Base-by-base conservation (phyloP, 2,329 filamentous ascomycete genomes). In the Trichophaea hybrida region DNA sequence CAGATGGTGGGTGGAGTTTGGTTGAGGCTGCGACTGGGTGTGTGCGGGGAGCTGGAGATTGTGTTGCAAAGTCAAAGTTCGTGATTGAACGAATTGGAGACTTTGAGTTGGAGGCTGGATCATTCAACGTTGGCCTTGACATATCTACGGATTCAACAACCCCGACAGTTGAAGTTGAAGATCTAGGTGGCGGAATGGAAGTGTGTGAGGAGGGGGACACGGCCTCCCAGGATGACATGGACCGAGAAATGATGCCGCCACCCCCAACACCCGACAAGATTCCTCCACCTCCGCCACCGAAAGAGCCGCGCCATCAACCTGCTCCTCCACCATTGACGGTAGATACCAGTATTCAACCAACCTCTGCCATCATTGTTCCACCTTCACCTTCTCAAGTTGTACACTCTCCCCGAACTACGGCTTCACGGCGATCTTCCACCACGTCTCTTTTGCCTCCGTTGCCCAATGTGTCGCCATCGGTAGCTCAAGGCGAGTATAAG, bases 81-180 rank as follows among this genome's bases (percentile, higher is more conserved):
- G 82, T 94, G 49, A 85, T 98, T 60, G 89, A 95, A 72, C 80
- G 85, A 62, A 88, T 93, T 64, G 89, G 90, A 17, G 90, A 95
- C 71, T 94, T 95, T 65, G 89, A 95, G 71, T 82, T 90, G 66
- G 81, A 85, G 65, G 70, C 74, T 40, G 74, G 40, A 33, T 38
- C 57, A 17, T 57, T 59, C 34, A 61, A 59, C 3, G 46, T 62
- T 35, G 63, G 61, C n/a, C 60, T 64, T 48, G 64, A 58, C 15
- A 62, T 64, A 35, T 60, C 62, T 6, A 57, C 60, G 7, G 55
- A 57, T 31, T 13, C 6, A 54, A 13, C 48, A 13, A 51, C 31
- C 34, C 31, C 12, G 31, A 34, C 53, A 43, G 34, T 32, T 15
- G 17, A 12, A 32, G 53, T 15, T 12, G 53, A 55, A 35, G 32